phyloP scores from a whole-genome alignment of 441 rosid species.

The Breynia disticha region DNA sequence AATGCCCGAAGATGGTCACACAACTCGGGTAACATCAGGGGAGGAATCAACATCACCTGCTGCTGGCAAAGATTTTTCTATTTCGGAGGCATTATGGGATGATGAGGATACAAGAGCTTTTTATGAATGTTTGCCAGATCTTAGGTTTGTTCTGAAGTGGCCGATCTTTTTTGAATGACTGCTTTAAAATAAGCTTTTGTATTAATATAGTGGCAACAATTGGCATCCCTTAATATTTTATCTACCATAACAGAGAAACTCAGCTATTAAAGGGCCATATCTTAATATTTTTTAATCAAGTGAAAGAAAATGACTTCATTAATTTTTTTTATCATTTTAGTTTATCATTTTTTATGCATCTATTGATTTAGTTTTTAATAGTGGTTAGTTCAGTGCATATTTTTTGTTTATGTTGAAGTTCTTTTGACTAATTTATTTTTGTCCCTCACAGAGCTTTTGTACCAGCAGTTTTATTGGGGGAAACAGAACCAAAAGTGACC shows the following conservation, averaged over 20 bases:
- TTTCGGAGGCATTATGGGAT: slow-evolving; percentile 86
- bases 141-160: slow-evolving; percentile 51
- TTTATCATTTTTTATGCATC: too few species aligned
- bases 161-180: neutral
- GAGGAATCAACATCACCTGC: slow-evolving; percentile 71
- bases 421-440: slow-evolving; percentile 8
- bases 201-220: neutral
- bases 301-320: too few species aligned
- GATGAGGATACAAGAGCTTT: slow-evolving; percentile 97
- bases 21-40: slow-evolving; percentile 81
- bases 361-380: too few species aligned
- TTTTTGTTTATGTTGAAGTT: neutral
- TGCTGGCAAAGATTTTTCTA: slow-evolving; percentile 70
- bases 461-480: slow-evolving; percentile 96
- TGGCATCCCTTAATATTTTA: too few species aligned
- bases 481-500: slow-evolving; percentile 68
- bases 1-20: slow-evolving; percentile 98
- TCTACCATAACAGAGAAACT: too few species aligned
- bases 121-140: slow-evolving; percentile 94
- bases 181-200: neutral
- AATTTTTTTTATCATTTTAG: too few species aligned
- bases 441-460: slow-evolving; percentile 79
- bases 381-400: too few species aligned
- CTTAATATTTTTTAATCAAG: too few species aligned
- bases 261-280: too few species aligned